phyloP scores from a whole-genome alignment of 352 stramenopile genomes.

The Phytophthora lateralis region DNA sequence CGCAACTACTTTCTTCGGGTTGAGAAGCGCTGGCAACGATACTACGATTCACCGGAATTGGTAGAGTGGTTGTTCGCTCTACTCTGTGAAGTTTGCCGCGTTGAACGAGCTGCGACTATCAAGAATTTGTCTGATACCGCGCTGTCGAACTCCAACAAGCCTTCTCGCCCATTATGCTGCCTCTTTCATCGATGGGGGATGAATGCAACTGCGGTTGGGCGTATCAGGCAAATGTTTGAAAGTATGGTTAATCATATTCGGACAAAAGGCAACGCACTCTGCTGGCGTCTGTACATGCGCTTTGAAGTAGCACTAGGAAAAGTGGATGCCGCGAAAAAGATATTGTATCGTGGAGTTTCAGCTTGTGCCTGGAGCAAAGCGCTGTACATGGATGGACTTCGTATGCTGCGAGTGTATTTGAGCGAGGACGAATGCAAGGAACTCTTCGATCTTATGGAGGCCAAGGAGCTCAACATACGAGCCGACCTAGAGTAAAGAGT shows the following conservation, averaged over 20 bases:
- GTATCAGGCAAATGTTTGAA: slow-evolving; percentile 70
- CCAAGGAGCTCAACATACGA: slow-evolving; percentile 77
- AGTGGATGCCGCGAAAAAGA: slow-evolving; percentile 66
- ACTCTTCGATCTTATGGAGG: slow-evolving; percentile 66
- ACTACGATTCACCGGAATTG: slow-evolving; percentile 67
- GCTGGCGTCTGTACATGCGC: slow-evolving; percentile 76
- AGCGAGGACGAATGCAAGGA: slow-evolving; percentile 63
- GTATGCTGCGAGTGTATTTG: slow-evolving; percentile 69
- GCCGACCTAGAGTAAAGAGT: slow-evolving; percentile 39
- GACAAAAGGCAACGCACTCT: slow-evolving; percentile 60
- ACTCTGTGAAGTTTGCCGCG: slow-evolving; percentile 63
- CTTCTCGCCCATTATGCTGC: slow-evolving; percentile 46
- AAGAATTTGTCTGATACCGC: slow-evolving; percentile 6
- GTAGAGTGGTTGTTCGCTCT: slow-evolving; percentile 81
- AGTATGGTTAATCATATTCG: slow-evolving; percentile 58
- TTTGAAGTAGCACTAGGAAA: slow-evolving; percentile 80
- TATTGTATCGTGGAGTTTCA: slow-evolving; percentile 76
- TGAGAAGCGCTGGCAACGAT: slow-evolving; percentile 48
- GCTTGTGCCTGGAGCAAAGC: slow-evolving; percentile 82
- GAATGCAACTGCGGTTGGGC: slow-evolving; percentile 55
- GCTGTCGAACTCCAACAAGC: slow-evolving; percentile 2
- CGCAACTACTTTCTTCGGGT: slow-evolving; percentile 62
- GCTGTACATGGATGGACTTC: slow-evolving; percentile 72
- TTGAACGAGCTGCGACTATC: slow-evolving; percentile 46
- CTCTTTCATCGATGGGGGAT: slow-evolving; percentile 69